Percentiles rank a stretch among this genome's conserved stretches.
These are phyloP conservation scores for Plasmodium ovale DNA, from an alignment of 169 alveolate species.

Conservation along the genomic window DNA sequence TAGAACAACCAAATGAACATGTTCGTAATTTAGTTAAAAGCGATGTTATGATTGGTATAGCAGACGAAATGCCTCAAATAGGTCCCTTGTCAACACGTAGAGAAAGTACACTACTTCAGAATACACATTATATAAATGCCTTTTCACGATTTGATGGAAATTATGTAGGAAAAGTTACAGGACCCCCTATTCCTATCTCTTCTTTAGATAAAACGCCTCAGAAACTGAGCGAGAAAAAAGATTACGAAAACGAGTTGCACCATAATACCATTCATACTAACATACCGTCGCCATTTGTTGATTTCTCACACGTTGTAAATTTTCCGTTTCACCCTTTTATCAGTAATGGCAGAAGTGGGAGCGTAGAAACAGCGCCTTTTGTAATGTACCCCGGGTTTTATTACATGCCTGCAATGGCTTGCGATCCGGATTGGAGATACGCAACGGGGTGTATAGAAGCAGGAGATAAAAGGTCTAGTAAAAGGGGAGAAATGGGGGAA, in stretches of 20 bases:
- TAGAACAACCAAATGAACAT: neutral
- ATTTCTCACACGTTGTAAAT: neutral
- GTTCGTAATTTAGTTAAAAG: neutral
- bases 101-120: constrained; percentile 15
- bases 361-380: neutral
- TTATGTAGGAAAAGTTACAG: constrained; percentile 59
- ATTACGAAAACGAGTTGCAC: neutral
- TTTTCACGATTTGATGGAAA: constrained; percentile 47
- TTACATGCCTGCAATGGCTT: neutral
- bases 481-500: neutral
- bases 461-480: neutral
- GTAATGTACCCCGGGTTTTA: neutral
- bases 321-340: neutral
- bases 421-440: neutral
- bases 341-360: neutral
- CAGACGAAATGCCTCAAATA: neutral
- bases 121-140: constrained; percentile 59
- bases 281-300: neutral
- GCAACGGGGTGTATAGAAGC: neutral
- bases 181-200: constrained; percentile 38
- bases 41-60: constrained; percentile 5
- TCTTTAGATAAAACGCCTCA: constrained; percentile 40
- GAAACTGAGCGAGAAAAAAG: constrained; percentile 2
- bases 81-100: constrained; percentile 43
- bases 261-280: neutral